A percentile compares a stretch with the other conserved stretches of the same genome.
Conservation (phyloP, 176 grass and related monocot species). For the Ananas comosus region DNA sequence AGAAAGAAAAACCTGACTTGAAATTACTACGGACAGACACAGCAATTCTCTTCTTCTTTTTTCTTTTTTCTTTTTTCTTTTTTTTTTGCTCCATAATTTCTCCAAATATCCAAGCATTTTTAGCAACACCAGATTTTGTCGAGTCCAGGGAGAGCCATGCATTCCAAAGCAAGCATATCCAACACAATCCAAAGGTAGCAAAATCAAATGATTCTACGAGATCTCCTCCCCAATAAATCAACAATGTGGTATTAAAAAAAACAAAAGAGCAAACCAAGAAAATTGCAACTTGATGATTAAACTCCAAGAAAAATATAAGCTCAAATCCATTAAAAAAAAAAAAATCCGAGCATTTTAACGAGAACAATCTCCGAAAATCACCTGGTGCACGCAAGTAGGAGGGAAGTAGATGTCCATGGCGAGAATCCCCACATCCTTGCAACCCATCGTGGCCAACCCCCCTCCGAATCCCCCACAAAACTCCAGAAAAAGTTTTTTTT, state of each 20-base stretch:
- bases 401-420: constrained; percentile 98
- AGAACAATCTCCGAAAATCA: constrained; percentile 1
- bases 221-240: neutral
- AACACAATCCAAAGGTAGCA: too few species aligned
- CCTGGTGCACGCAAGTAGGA: constrained; percentile 65
- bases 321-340: neutral
- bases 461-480: neutral
- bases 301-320: neutral
- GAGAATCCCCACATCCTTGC: constrained; percentile 78
- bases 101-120: too few species aligned
- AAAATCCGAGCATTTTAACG: neutral
- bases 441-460: constrained; percentile 34
- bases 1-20: too few species aligned
- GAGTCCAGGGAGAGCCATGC: too few species aligned
- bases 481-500: neutral
- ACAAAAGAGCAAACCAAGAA: neutral
- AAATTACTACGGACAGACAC: too few species aligned
- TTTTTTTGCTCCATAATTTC: too few species aligned
- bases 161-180: too few species aligned
- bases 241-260: neutral
- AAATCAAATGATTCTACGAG: too few species aligned
- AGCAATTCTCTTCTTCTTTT: too few species aligned
- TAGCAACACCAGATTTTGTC: too few species aligned
- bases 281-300: neutral
- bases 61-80: too few species aligned